Evolutionary conservation across 164 flowering plant genomes (phyloP).

Genomic region (Cinnamomum chago): DNA sequence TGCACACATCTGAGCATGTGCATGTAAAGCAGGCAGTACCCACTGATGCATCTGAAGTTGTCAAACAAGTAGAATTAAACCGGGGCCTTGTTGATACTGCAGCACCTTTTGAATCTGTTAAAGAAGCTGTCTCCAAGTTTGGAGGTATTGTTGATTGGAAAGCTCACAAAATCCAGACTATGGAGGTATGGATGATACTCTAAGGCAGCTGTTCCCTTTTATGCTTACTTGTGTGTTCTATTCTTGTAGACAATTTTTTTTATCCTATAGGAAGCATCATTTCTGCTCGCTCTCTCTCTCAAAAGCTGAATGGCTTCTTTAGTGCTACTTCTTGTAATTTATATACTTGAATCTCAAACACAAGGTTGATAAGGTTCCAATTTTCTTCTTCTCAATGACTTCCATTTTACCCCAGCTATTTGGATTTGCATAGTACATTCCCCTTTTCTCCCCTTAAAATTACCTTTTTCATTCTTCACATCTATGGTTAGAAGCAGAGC

Average conservation of each 20-base stretch:
- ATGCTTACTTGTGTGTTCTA: neutral
- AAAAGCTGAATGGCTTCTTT: neutral
- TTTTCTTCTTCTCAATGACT: neutral
- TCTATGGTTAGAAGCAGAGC: neutral
- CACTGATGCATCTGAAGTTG: constrained; percentile 2
- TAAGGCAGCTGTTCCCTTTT: neutral
- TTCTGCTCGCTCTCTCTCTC: neutral
- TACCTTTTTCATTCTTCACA: neutral
- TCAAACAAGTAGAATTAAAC: constrained; percentile 19
- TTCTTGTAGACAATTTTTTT: neutral
- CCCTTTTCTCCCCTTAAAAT: too few relatives aligned
- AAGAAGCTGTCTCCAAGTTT: constrained; percentile 84
- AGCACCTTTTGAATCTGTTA: constrained; percentile 91
- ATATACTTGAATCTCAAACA: neutral
- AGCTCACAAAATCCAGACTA: constrained; percentile 74
- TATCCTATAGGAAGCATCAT: neutral
- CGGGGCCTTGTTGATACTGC: constrained; percentile 70
- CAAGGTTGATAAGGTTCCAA: neutral
- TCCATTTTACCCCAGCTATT: neutral
- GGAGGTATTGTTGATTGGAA: constrained; percentile 96
- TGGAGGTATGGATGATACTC: constrained; percentile 49
- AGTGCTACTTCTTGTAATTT: neutral
- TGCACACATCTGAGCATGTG: constrained; percentile 5
- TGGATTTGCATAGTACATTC: neutral
- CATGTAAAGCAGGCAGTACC: neutral